Base-by-base conservation (phyloP, 192 early-diverging fungal species). In the Coemansia sp. region DNA sequence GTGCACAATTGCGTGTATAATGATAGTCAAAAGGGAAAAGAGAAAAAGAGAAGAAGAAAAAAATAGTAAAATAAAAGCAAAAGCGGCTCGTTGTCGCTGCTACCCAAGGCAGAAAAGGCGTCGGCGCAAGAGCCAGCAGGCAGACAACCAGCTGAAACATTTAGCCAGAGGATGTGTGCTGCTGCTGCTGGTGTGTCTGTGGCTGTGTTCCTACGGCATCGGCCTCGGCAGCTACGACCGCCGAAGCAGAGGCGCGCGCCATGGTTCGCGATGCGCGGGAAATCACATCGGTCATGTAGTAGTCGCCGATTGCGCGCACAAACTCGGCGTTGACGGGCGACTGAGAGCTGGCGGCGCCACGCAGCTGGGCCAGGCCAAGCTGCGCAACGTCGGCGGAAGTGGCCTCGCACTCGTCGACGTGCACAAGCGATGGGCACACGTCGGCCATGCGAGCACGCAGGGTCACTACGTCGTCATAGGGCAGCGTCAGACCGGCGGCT, bases 231-330 rank as follows among this genome's bases (percentile, higher is more conserved):
- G n/a, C 46, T 53, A 60, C 56, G 15, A 67, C 54, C 18, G 43
- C 69, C 24, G 76, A 51, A 17, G 77, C 74, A 18, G 94, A 92
- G 57, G 92, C 92, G 62, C 95, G 91, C 37, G 96, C 96, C 96
- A 99, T 99, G 6, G 92, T 97, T 39, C 83, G 82, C 13, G 91
- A 93, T 6, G 96, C 87, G 27, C 94, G 72, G 28, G 92, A 88
- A 42, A 99, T 94, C 5, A 86, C 82, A 62, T 99, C 89, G 1
- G 93, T 99, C 81, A 93, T 83, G 67, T 99, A 99, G 67, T 88
- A 99, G 67, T 97, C 90, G 27, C 72, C 77, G 34, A 99, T 85
- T 3, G 85, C 82, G 1, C 81, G 71, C 15, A 72, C 67, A 35
- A 94, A 81, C 8, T 73, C 43, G 17, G 63, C 70, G 41, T 45